Base-by-base conservation (phyloP, 768 basidiomycete species). In the Collybia nuda region DNA sequence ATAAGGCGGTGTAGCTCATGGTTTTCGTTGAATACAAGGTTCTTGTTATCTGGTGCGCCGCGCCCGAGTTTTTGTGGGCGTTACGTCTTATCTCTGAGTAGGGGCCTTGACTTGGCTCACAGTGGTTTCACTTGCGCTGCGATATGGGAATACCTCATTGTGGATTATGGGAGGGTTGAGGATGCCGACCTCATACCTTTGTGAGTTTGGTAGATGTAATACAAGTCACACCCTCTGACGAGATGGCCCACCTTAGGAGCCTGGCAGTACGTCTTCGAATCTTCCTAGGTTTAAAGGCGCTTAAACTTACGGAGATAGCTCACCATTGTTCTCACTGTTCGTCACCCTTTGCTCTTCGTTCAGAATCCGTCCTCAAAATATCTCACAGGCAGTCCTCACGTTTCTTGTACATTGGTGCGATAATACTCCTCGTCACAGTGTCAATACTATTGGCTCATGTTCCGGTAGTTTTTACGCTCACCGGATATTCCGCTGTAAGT, bases 371-470 rank as follows among this genome's bases (percentile, higher is more conserved):
- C n/a, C 40, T 21, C 6, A 22, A 1, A 6, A 2, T 28, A 5
- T 23, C 14, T 42, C 1, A 29, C 32, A 61, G 59, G 64, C 61
- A 9, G 52, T 68, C 18, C 57, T 65, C 42, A 68, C 67, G 0
- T 60, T 62, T 47, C 38, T 62, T 41, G 66, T 66, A 23, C 66
- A 67, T 45, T 61, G 57, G 63, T 66, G 36, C 36, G 60, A 11
- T 32, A 1, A 17, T 12, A 24, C 29, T 32, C 23, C 44, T 26
- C 28, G 15, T 19, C 6, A 22, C 23, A 19, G 32, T 35, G n/a
- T 23, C 35, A 14, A 21, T 26, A 22, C 36, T 3, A 12, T 11
- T 23, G 9, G 38, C 18, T 36, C 26, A 8, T 11, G 12, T 32
- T 14, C 32, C 5, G 32, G 12, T 36, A 67, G 66, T 38, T 62